These are phyloP conservation scores for Apiospora pterosperma DNA, from an alignment of 2,329 filamentous ascomycete species.

Conservation along the genomic window DNA sequence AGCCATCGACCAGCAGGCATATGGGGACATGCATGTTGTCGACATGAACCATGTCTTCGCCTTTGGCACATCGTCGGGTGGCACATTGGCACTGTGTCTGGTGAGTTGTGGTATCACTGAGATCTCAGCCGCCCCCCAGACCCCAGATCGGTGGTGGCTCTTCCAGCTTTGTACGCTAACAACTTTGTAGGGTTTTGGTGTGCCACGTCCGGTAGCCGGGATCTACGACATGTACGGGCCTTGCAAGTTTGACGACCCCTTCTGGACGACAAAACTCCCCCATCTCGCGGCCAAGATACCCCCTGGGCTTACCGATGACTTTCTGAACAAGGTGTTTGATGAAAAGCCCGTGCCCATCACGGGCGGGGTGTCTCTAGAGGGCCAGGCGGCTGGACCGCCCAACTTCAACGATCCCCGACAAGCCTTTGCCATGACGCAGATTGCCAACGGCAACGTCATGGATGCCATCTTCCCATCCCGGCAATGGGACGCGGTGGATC, in stretches of 20 bases:
- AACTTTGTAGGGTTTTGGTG: conserved; percentile 30
- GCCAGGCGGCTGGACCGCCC: conserved; percentile 29
- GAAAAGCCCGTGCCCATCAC: conserved; percentile 32
- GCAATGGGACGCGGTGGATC: conserved; percentile 29
- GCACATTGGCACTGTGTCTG: conserved; percentile 30
- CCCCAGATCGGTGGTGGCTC: no score
- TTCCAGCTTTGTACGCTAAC: background rate
- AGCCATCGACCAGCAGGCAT: conserved; percentile 10
- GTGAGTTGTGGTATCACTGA: conserved; percentile 22
- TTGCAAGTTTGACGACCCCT: conserved; percentile 32
- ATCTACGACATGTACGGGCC: conserved; percentile 41
- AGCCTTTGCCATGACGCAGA: conserved; percentile 38
- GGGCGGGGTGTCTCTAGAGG: conserved; percentile 38
- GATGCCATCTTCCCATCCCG: conserved; percentile 23
- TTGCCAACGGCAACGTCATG: conserved; percentile 35
- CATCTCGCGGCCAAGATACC: conserved; percentile 26
- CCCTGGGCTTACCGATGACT: conserved; percentile 18
- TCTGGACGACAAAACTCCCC: conserved; percentile 32
- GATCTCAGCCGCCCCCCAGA: no score
- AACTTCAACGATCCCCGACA: conserved; percentile 33
- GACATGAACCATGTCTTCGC: conserved; percentile 28
- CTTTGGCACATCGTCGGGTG: conserved; percentile 34
- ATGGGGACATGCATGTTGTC: conserved; percentile 13
- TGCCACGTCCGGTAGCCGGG: conserved; percentile 30
- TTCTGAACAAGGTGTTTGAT: conserved; percentile 32